Evolutionary conservation across 176 grass and related monocot species (phyloP).

Genomic region (Oryza meridionalis): DNA sequence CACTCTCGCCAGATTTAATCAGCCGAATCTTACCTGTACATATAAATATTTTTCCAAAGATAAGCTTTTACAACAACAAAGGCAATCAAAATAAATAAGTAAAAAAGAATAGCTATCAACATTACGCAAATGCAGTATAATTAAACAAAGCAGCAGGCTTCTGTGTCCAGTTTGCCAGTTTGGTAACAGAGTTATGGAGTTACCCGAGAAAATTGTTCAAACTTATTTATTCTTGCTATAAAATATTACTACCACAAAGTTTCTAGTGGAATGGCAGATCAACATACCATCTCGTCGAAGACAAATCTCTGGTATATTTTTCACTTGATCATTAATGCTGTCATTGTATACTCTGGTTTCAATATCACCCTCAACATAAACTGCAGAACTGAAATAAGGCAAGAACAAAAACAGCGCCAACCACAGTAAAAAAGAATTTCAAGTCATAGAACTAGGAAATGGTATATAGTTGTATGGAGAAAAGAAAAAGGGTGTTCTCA

Average conservation of each 20-base stretch:
- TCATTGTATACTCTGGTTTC: conserved; percentile 97
- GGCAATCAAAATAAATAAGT: conserved; percentile 4
- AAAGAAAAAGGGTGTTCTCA: conserved; percentile 3
- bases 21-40: conserved; percentile 80
- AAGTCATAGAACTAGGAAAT: neutral
- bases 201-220: conserved; percentile 20
- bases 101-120: conserved; percentile 9
- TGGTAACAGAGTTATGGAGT: conserved; percentile 6
- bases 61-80: conserved; percentile 32
- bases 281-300: conserved; percentile 75
- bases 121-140: conserved; percentile 6
- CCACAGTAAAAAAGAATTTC: conserved; percentile 20
- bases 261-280: conserved; percentile 22
- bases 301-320: conserved; percentile 78
- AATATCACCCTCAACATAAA: conserved; percentile 96
- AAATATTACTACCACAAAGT: conserved; percentile 16
- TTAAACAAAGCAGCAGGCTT: neutral
- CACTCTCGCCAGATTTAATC: conserved; percentile 76
- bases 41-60: conserved; percentile 37
- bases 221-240: neutral
- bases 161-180: conserved; percentile 22
- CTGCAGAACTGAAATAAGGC: conserved; percentile 59
- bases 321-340: conserved; percentile 75
- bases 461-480: conserved; percentile 34
- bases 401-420: conserved; percentile 26